Percentiles rank a stretch among this genome's conserved stretches.
These are phyloP conservation scores for Dactylonectria estremocensis DNA, from an alignment of 2,329 filamentous ascomycete genomes.

Conservation along the genomic window DNA sequence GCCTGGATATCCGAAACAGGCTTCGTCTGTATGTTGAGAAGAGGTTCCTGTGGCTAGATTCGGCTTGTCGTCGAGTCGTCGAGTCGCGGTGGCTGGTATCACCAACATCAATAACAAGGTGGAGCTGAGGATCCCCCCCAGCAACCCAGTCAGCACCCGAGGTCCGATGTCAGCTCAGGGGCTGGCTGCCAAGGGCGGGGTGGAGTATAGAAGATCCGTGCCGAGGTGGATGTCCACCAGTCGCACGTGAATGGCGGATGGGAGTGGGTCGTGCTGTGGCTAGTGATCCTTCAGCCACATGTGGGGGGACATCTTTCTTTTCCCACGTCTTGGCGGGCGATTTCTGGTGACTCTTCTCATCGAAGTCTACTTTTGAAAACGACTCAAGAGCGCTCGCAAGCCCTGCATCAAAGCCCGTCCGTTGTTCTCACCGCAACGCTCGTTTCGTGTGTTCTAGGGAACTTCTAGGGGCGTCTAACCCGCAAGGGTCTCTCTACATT, in stretches of 20 bases:
- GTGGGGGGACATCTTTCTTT: constrained; percentile 47
- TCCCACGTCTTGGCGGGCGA: constrained; percentile 45
- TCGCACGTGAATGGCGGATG: constrained; percentile 41
- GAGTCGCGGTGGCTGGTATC: constrained; percentile 51
- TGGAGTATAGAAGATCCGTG: constrained; percentile 47
- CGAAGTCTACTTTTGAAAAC: constrained; percentile 38
- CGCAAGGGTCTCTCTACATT: constrained; percentile 5
- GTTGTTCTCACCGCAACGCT: neutral
- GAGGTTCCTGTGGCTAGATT: constrained; percentile 39
- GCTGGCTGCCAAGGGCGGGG: constrained; percentile 32
- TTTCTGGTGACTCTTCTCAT: constrained; percentile 49
- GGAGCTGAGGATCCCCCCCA: constrained; percentile 50
- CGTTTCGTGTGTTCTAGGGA: neutral
- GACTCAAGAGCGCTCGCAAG: constrained; percentile 30
- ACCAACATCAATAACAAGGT: constrained; percentile 48
- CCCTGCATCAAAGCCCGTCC: constrained; percentile 22
- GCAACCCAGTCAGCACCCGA: constrained; percentile 48
- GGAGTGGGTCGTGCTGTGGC: constrained; percentile 28
- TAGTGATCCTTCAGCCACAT: constrained; percentile 42
- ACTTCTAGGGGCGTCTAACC: neutral
- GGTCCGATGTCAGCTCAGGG: constrained; percentile 48
- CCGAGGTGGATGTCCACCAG: constrained; percentile 39
- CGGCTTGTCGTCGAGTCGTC: constrained; percentile 40
- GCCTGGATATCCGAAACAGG: constrained; percentile 21
- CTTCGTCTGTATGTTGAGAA: constrained; percentile 32